Percentiles rank a stretch among this genome's conserved stretches.
Evolutionary conservation across 495 filamentous ascomycete species (phyloP).

Genomic region (Xylaria venustula): DNA sequence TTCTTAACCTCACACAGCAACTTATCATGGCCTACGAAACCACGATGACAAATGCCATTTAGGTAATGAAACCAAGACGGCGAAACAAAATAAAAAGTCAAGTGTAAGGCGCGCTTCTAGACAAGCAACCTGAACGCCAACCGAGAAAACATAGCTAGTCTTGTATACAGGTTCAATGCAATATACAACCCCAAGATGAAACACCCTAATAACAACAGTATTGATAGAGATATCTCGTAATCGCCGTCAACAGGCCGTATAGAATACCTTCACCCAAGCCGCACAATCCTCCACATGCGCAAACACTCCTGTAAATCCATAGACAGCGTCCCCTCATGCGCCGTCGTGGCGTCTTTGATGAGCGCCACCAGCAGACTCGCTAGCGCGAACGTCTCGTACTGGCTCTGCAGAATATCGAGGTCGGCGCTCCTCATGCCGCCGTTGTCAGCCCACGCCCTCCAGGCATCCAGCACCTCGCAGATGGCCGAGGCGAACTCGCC

Average conservation of each 20-base stretch:
- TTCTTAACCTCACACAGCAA: too few relatives aligned
- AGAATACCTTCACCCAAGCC: slow-evolving; percentile 45
- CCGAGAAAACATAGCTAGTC: too few relatives aligned
- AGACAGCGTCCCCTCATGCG: slow-evolving; percentile 51
- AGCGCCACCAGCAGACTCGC: slow-evolving; percentile 52
- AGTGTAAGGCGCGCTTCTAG: too few relatives aligned
- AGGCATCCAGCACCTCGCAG: slow-evolving; percentile 52
- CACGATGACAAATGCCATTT: too few relatives aligned
- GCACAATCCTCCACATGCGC: slow-evolving; percentile 56
- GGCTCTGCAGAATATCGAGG: slow-evolving; percentile 41
- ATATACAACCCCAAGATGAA: too few relatives aligned
- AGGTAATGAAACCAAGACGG: too few relatives aligned
- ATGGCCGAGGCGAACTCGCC: slow-evolving; percentile 41
- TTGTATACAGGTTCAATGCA: too few relatives aligned
- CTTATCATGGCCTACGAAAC: too few relatives aligned
- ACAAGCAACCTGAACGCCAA: too few relatives aligned
- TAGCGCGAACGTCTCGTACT: slow-evolving; percentile 48
- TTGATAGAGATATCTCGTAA: neutral
- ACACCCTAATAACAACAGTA: slow-evolving; percentile 22
- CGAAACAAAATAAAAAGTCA: too few relatives aligned
- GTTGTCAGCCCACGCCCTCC: slow-evolving; percentile 57
- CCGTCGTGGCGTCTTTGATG: slow-evolving; percentile 46
- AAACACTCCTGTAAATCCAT: slow-evolving; percentile 63
- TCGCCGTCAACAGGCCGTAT: neutral
- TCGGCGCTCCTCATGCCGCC: slow-evolving; percentile 58